Percentiles rank a stretch among this genome's conserved stretches.
Conservation (phyloP, 23 red algal species). For the Gracilariopsis chorda region DNA sequence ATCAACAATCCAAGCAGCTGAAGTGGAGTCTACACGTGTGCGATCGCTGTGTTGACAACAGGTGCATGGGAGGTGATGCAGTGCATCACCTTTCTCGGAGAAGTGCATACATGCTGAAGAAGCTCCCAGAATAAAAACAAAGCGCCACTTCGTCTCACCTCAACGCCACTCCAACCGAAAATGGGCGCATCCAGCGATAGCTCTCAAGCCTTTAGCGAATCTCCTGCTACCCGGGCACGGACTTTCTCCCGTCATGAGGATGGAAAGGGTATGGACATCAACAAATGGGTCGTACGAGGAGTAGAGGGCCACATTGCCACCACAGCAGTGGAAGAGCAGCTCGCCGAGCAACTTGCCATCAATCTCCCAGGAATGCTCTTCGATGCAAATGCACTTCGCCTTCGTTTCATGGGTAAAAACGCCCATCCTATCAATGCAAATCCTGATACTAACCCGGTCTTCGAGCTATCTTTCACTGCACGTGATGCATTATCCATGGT, state of each 20-base stretch:
- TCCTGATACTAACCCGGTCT: background rate
- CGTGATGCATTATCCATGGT: slow-evolving; percentile 50
- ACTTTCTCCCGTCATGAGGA: background rate
- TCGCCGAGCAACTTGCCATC: slow-evolving; percentile 48
- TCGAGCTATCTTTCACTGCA: slow-evolving; percentile 52
- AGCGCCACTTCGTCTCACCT: no score
- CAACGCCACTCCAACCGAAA: no score
- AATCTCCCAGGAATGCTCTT: slow-evolving; percentile 79
- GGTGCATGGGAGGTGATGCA: no score
- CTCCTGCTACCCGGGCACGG: background rate
- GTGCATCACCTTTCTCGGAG: no score
- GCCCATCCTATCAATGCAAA: background rate
- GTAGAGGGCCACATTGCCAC: slow-evolving; percentile 36
- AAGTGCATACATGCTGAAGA: no score
- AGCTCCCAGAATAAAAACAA: no score
- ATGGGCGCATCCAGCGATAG: background rate
- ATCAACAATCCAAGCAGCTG: no score
- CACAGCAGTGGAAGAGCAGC: slow-evolving; percentile 20
- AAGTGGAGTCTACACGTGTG: no score
- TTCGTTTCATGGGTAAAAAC: background rate
- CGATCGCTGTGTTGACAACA: no score
- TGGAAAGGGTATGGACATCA: slow-evolving; percentile 49
- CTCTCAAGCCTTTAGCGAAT: background rate
- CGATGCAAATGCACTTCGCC: slow-evolving; percentile 28
- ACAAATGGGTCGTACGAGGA: slow-evolving; percentile 30